Evolutionary conservation across 2,329 filamentous ascomycete species (phyloP).

Genomic region (Diatrype stigma): DNA sequence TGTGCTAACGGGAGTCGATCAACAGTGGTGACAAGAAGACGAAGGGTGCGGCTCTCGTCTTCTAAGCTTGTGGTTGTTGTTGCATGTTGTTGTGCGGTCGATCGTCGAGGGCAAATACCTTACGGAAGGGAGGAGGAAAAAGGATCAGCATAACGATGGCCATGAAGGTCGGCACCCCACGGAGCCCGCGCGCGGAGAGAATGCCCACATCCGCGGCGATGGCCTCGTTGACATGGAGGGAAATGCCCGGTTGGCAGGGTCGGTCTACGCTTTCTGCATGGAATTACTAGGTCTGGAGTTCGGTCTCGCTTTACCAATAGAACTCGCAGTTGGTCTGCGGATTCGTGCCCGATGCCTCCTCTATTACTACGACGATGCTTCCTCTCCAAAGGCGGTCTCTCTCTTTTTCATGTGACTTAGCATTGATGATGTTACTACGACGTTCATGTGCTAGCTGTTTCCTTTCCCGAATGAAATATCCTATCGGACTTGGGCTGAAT

Average conservation of each 20-base stretch:
- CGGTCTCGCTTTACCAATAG: constrained; percentile 1
- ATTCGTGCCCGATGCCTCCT: neutral
- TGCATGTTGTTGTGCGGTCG: constrained; percentile 36
- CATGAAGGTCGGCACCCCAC: neutral
- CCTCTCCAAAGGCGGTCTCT: neutral
- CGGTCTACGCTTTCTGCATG: neutral
- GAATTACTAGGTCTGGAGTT: constrained; percentile 1
- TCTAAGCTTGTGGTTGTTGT: constrained; percentile 59
- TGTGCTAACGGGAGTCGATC: constrained; percentile 34
- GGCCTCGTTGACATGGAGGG: neutral
- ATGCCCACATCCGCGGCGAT: neutral
- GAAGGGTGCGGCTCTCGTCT: constrained; percentile 99
- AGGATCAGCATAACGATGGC: neutral
- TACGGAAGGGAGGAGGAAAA: neutral
- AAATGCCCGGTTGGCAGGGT: neutral
- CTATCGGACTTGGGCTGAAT: too few species aligned
- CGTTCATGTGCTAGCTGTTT: too few species aligned
- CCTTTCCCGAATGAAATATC: too few species aligned
- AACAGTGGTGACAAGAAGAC: constrained; percentile 99
- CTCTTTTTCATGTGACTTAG: neutral
- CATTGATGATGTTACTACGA: neutral
- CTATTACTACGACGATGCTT: neutral
- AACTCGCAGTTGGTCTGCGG: constrained; percentile 1
- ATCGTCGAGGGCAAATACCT: too few species aligned
- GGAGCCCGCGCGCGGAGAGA: neutral